Base-by-base conservation (phyloP, 176 grass and related monocot genomes). In the Pontederia crassipes region DNA sequence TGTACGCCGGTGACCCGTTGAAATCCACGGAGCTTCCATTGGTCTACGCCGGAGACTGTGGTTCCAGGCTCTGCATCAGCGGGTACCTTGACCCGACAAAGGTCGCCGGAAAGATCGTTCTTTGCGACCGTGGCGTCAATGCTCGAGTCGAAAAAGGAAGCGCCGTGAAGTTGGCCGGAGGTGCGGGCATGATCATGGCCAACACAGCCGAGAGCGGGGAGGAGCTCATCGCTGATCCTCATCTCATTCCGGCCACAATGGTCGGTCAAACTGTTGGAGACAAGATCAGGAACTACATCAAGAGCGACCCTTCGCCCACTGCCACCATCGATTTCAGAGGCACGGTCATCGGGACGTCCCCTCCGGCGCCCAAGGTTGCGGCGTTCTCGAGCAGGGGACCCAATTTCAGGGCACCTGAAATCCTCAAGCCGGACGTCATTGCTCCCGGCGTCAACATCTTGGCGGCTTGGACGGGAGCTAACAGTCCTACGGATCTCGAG, bases 381-480 rank as follows among this genome's bases (percentile, higher is more conserved):
- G 46, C 89, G 17, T 95, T 95, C 67, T 95, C 89, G 32, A 86
- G 82, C 77, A 63, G 85, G 3, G 89, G 85, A 2, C 89, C 89
- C n/a, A 95, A 89, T 64, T 89, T 61, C 79, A 72, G 85, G 8
- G 79, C 73, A 3, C 71, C 46, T 15, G 76, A 83, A 67, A 95
- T 95, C 77, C 82, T 95, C 59, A 95, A 95, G 78, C 90, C 90
- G 1, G 85, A 95, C 46, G 82, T 89, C 51, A 89, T 81, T 11
- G 85, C 90, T 12, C 90, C 82, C 5, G 90, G 90, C 14, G 85
- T 95, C 28, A 89, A 89, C 72, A 89, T 89, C 29, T 70, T 89
- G 29, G 90, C 90, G 10, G 85, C 70, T 0, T 95, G 92, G 92
- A 91, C 92, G 2, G 92, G 92, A 18, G 67, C 65, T 2, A 61